A percentile compares a stretch with the other conserved stretches of the same genome.
Conservation (phyloP, 305 asterid genomes). For the Nicotiana rustica region DNA sequence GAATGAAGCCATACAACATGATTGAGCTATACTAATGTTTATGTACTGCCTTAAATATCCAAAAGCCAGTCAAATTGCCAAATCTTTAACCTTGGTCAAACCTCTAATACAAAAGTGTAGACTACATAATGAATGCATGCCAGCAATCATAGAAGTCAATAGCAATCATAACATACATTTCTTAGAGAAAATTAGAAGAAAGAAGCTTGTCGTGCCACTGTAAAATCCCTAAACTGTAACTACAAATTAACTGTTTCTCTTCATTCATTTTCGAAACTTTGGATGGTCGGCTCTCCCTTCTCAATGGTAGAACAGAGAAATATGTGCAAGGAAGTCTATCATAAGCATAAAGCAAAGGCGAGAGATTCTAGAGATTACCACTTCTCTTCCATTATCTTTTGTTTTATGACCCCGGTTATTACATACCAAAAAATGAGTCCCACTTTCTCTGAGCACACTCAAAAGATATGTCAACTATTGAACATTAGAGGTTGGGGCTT, state of each 20-base stretch:
- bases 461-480: conserved; percentile 20
- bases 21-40: not conserved
- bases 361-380: not conserved
- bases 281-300: not conserved
- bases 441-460: not conserved
- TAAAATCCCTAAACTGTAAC: not conserved
- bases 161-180: conserved; percentile 20
- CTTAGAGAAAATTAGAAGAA: conserved; percentile 9
- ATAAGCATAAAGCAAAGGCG: not conserved
- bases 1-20: not conserved
- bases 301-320: not conserved
- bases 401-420: not conserved
- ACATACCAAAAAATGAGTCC: not conserved
- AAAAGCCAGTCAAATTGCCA: not conserved
- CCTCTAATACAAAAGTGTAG: not conserved
- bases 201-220: not conserved
- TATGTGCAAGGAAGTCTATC: not conserved
- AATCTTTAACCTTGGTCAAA: not conserved
- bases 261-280: not conserved
- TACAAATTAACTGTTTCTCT: not conserved
- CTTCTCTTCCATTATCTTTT: not conserved
- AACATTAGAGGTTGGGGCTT: not conserved
- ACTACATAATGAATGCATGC: not conserved
- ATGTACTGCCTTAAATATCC: conserved; percentile 3
- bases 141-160: not conserved